A percentile compares a stretch with the other conserved stretches of the same genome.
Evolutionary conservation across 129 eudicot species (phyloP).

Genomic region (Helianthus annuus): HanXRQr2.0-SUNRISE NC_035437.2:37415102-37415601

Average conservation of each 20-base stretch:
- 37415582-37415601: constrained; percentile 68
- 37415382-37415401: constrained; percentile 90
- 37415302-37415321: constrained; percentile 32
- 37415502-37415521: constrained; percentile 1
- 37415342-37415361: constrained; percentile 93
- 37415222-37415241: constrained; percentile 2
- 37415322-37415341: constrained; percentile 98
- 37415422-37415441: constrained; percentile 91
- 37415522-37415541: not conserved
- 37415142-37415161: not conserved
- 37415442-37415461: constrained; percentile 76
- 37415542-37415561: constrained; percentile 3
- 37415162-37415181: not conserved
- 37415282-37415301: not conserved
- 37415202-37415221: constrained; percentile 5
- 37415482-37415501: constrained; percentile 65
- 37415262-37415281: not conserved
- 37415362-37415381: constrained; percentile 88
- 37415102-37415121: constrained; percentile 89
- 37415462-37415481: constrained; percentile 89
- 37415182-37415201: not conserved
- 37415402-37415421: constrained; percentile 91
- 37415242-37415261: not conserved
- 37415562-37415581: not conserved
- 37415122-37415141: constrained; percentile 21